A percentile compares a stretch with the other conserved stretches of the same genome.
Evolutionary conservation across 2,329 filamentous ascomycete species (phyloP).

Genomic region (Xylaria sp.): DNA sequence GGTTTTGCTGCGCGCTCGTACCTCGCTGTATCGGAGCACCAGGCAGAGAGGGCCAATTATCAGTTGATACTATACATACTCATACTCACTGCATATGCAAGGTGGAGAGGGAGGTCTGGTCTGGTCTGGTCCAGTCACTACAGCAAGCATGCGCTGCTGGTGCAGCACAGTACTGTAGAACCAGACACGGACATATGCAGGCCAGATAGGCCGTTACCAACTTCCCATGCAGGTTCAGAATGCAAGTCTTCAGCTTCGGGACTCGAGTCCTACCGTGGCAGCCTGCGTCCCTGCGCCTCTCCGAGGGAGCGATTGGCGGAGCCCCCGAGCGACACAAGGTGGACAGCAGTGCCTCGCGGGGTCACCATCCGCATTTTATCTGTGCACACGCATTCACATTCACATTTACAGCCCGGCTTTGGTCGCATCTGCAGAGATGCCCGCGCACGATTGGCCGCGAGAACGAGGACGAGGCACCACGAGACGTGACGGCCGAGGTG

Average conservation of each 20-base stretch:
- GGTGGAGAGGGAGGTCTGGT: neutral
- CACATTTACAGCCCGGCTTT: neutral
- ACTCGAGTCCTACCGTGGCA: neutral
- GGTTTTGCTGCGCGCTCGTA: slow-evolving; percentile 15
- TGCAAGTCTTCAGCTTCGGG: slow-evolving; percentile 6
- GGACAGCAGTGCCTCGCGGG: slow-evolving; percentile 9
- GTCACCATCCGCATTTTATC: no score
- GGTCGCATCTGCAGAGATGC: neutral
- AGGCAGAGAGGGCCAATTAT: slow-evolving; percentile 5
- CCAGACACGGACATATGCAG: slow-evolving; percentile 2
- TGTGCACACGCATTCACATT: no score
- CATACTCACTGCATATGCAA: slow-evolving; percentile 19
- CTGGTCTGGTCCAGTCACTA: slow-evolving; percentile 4
- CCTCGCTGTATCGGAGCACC: slow-evolving; percentile 11
- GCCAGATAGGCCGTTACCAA: neutral
- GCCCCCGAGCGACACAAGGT: slow-evolving; percentile 4
- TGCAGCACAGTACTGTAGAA: neutral
- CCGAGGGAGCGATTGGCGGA: slow-evolving; percentile 10
- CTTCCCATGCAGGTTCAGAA: slow-evolving; percentile 10
- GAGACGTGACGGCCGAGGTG: slow-evolving; percentile 10
- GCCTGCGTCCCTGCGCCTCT: slow-evolving; percentile 8
- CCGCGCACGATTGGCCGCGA: no score
- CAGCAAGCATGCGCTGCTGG: neutral
- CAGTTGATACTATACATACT: neutral
- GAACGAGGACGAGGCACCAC: neutral